These are phyloP conservation scores for Rostrohypoxylon terebratum DNA, from an alignment of 495 filamentous ascomycete genomes.

Conservation along the genomic window DNA sequence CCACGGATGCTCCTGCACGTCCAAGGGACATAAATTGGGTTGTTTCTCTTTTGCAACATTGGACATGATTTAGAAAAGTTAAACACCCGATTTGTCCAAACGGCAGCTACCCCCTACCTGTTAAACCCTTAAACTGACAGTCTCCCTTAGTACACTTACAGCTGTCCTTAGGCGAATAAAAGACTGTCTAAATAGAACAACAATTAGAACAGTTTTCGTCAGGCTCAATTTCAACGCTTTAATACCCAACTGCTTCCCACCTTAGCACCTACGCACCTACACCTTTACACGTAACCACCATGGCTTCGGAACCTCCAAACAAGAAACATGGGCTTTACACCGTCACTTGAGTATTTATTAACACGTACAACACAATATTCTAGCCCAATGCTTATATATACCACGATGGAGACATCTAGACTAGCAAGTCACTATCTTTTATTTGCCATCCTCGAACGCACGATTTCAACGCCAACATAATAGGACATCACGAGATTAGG, in stretches of 20 bases:
- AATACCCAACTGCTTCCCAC: constrained; percentile 15
- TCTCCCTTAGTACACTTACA: neutral
- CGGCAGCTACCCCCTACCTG: neutral
- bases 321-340: constrained; percentile 3
- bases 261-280: constrained; percentile 4
- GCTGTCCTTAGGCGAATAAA: neutral
- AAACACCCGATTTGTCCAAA: constrained; percentile 1
- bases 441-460: neutral
- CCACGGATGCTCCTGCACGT: too few species aligned
- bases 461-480: neutral
- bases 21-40: neutral
- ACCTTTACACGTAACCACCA: constrained; percentile 5
- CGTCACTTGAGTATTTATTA: constrained; percentile 5
- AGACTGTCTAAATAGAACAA: neutral
- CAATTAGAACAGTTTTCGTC: constrained; percentile 1
- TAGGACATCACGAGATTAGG: neutral
- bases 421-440: neutral
- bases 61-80: neutral
- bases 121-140: neutral
- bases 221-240: constrained; percentile 19
- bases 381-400: neutral
- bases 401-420: neutral
- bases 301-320: neutral
- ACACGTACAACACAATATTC: neutral
- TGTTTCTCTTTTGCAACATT: neutral